Evolutionary conservation across 164 flowering plant species (phyloP).

Genomic region (Kingdonia uniflora): DNA sequence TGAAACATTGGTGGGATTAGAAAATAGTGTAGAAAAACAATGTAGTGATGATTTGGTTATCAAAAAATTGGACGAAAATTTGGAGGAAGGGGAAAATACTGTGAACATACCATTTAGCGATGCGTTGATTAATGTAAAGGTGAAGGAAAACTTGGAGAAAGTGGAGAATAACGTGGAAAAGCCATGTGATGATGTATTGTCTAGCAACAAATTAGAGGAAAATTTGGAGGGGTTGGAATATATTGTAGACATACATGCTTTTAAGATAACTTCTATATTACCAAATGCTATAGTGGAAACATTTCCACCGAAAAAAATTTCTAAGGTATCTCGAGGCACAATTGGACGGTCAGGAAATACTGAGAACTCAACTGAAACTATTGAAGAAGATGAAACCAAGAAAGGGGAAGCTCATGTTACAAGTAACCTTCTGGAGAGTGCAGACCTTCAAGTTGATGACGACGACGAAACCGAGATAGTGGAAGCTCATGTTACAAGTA

Average conservation of each 20-base stretch:
- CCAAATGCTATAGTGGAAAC: conserved; percentile 41
- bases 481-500: conserved; percentile 8
- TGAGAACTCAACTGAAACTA: conserved; percentile 1
- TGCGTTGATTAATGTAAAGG: conserved; percentile 1
- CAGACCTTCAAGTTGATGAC: conserved; percentile 6
- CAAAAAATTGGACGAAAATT: too few species aligned
- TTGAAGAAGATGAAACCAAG: conserved; percentile 12
- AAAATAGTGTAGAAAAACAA: conserved; percentile 8
- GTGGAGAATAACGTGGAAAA: too few species aligned
- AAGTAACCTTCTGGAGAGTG: conserved; percentile 3
- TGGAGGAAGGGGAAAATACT: neutral
- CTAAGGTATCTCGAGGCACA: conserved; percentile 8
- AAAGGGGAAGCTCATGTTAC: conserved; percentile 5
- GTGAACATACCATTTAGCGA: conserved; percentile 1
- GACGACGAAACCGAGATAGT: conserved; percentile 3
- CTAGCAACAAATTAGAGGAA: too few species aligned
- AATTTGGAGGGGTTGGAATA: neutral
- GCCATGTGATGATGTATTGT: too few species aligned
- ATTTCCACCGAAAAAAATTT: conserved; percentile 32
- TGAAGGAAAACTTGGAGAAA: too few species aligned
- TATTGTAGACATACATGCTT: conserved; percentile 8
- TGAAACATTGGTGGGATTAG: neutral
- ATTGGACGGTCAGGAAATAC: conserved; percentile 15
- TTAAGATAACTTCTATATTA: conserved; percentile 13
- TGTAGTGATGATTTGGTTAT: too few species aligned